Evolutionary conservation across 257 asterid species (phyloP).

Genomic region (Datura wrightii): DNA sequence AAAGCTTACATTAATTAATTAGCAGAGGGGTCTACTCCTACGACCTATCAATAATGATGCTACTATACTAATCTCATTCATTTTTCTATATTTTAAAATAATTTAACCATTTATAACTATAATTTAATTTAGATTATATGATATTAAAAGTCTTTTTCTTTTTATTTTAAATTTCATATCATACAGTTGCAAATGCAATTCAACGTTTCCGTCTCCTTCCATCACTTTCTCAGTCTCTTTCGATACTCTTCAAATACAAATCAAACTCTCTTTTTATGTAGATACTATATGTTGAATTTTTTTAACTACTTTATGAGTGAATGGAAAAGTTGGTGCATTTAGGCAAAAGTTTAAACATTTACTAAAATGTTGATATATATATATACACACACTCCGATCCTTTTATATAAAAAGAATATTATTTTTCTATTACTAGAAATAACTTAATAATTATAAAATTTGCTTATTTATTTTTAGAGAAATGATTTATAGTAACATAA

Average conservation of each 20-base stretch:
- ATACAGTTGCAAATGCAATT: background rate
- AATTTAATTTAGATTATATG: background rate
- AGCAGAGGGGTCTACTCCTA: constrained; percentile 6
- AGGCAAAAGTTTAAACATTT: background rate
- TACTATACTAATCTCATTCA: background rate
- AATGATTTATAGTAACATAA: too few relatives aligned
- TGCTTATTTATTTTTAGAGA: too few relatives aligned
- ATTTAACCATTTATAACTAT: background rate
- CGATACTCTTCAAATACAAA: constrained; percentile 40
- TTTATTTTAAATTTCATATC: background rate
- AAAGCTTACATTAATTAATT: background rate
- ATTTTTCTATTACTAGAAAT: too few relatives aligned
- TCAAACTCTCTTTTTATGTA: constrained; percentile 30
- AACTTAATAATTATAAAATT: too few relatives aligned
- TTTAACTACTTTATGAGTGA: constrained; percentile 25
- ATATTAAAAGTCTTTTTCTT: background rate
- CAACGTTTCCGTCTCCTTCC: constrained; percentile 43
- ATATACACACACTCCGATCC: too few relatives aligned
- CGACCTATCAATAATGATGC: background rate
- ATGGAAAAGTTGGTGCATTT: constrained; percentile 26
- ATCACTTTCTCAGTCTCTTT: background rate
- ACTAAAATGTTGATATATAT: too few relatives aligned
- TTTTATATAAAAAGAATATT: too few relatives aligned
- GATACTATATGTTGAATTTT: constrained; percentile 37
- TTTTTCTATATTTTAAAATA: background rate